Evolutionary conservation across 2,329 filamentous ascomycete genomes (phyloP), one percentile per base, ranked within the genome.

Genomic region (Colletotrichum sojae): DNA sequence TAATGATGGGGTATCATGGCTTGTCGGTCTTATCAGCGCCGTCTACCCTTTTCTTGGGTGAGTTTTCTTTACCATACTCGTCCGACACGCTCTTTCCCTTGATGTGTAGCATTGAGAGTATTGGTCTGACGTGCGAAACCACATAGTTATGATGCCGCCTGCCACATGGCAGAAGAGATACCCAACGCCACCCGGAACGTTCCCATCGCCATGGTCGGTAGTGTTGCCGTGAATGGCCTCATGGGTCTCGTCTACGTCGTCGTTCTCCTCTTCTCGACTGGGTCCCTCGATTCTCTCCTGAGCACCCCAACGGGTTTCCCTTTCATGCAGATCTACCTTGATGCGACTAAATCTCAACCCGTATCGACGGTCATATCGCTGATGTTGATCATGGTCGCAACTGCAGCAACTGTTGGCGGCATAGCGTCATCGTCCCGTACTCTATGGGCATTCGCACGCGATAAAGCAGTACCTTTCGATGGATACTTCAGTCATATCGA

Each of bases 251-350:
- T 76, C 2, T 85, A 81, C 64, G 76, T 75, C 25, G 76, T 83
- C 55, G 74, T 84, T 16, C 74, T 86, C 0, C 75, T 85, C 1
- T 86, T 81, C 72, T 81, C 78, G 0, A 77, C 83, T 0, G 82
- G 82, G 1, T 73, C 79, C 18, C 75, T 85, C 0, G 73, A 82
- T 1, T 71, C 73, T 0, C 73, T 85, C 0, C 74, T 84, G 2
- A 57, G 75, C 1, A 82, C 81, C 0, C 76, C 78, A 0, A 83
- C 79, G 0, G 83, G 83, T 0, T 83, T 82, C n/a, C 81, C 81
- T 0, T 82, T 82, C 54, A 82, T 83, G 72, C 80, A 83, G 36
- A 78, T 83, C 5, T 82, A 77, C 45, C 73, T 76, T 4, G 74
- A 80, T 9, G 73, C 67, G 0, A 80, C 79, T 0, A 63, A 73